Percentiles rank a stretch among this genome's conserved stretches.
Conservation (phyloP, 805 yeast species). For the Barnettozyma populi region DNA sequence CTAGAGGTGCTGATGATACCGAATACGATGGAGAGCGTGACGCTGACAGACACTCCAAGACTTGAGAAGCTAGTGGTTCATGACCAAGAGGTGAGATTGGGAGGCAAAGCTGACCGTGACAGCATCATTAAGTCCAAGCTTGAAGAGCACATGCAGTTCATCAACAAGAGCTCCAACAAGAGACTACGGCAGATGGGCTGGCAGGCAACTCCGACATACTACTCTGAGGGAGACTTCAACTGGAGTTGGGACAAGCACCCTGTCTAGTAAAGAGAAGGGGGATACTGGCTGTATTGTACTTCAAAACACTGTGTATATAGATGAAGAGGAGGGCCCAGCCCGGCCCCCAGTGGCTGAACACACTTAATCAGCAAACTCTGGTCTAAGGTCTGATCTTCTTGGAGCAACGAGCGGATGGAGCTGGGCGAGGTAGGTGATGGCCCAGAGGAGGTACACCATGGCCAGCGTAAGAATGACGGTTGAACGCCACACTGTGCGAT, state of each 20-base stretch:
- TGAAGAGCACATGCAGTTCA: neutral
- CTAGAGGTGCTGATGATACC: neutral
- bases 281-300: too few relatives aligned
- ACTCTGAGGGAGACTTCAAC: neutral
- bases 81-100: neutral
- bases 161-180: neutral
- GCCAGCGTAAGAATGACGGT: slow-evolving; percentile 62
- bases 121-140: neutral
- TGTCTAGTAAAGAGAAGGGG: neutral
- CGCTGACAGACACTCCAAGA: neutral
- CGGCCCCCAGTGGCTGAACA: neutral
- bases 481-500: slow-evolving; percentile 74
- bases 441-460: slow-evolving; percentile 88
- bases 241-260: neutral
- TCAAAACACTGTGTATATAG: neutral
- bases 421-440: slow-evolving; percentile 80
- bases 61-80: neutral
- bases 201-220: neutral
- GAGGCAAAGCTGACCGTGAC: neutral
- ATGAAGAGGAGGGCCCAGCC: neutral
- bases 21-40: neutral
- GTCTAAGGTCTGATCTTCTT: slow-evolving; percentile 83
- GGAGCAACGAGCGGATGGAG: slow-evolving; percentile 90
- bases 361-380: slow-evolving; percentile 43
- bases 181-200: neutral